phyloP scores from a whole-genome alignment of 192 early-diverging fungal species.

The Backusella tuberculispora region DNA sequence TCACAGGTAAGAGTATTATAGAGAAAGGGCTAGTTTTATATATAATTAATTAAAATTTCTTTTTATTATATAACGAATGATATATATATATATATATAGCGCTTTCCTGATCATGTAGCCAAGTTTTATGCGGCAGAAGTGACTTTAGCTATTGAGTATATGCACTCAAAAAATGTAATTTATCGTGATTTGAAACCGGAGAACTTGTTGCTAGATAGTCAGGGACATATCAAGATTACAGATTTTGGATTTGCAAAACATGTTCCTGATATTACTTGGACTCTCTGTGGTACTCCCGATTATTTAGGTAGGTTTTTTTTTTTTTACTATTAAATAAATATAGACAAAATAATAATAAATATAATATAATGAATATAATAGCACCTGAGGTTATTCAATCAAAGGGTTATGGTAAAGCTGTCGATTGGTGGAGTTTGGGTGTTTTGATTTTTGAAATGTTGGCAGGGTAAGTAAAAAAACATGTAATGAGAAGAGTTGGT shows the following conservation, averaged over 20 bases:
- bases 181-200: slow-evolving; percentile 87
- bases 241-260: slow-evolving; percentile 89
- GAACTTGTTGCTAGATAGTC: slow-evolving; percentile 75
- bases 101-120: slow-evolving; percentile 73
- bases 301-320: slow-evolving; percentile 56
- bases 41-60: too few species aligned
- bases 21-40: too few species aligned
- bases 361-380: background rate
- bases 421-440: slow-evolving; percentile 96
- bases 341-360: background rate
- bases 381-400: slow-evolving; percentile 92
- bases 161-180: slow-evolving; percentile 77
- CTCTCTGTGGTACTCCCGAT: slow-evolving; percentile 86
- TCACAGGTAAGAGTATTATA: slow-evolving; percentile 49
- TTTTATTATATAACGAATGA: background rate
- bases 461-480: slow-evolving; percentile 59
- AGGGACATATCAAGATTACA: slow-evolving; percentile 84
- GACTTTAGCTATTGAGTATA: slow-evolving; percentile 73
- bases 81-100: slow-evolving; percentile 43
- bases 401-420: slow-evolving; percentile 90
- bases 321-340: background rate
- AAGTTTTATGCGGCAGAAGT: slow-evolving; percentile 81
- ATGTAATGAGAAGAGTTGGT: too few species aligned
- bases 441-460: slow-evolving; percentile 96
- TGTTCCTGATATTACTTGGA: slow-evolving; percentile 83